Conservation (phyloP, 108 stramenopile species). For the Cyclostephanos tholiformis region DNA sequence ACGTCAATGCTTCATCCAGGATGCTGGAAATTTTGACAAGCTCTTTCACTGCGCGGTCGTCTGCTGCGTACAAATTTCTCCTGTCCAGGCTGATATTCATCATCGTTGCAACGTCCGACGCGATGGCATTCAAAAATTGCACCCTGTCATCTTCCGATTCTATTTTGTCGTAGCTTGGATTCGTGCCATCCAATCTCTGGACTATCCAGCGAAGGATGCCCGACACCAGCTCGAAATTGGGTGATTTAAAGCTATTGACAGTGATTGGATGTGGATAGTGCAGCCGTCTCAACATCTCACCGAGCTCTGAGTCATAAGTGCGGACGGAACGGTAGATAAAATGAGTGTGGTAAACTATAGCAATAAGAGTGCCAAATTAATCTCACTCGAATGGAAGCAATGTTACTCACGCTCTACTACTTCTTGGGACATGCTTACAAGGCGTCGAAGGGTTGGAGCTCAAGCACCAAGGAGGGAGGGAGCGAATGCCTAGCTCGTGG, state of each 20-base stretch:
- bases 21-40: slow-evolving; percentile 67
- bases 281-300: slow-evolving; percentile 77
- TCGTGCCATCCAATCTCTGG: slow-evolving; percentile 73
- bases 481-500: too few relatives aligned
- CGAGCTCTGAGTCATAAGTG: slow-evolving; percentile 48
- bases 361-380: neutral
- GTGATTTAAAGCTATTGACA: slow-evolving; percentile 72
- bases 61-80: slow-evolving; percentile 79
- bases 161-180: slow-evolving; percentile 58
- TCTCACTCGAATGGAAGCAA: neutral
- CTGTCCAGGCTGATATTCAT: slow-evolving; percentile 65
- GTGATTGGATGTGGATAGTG: slow-evolving; percentile 71
- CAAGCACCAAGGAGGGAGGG: too few relatives aligned
- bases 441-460: neutral
- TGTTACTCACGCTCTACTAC: neutral
- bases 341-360: neutral
- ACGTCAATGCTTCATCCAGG: slow-evolving; percentile 53
- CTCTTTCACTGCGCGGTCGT: slow-evolving; percentile 79
- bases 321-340: neutral
- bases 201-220: slow-evolving; percentile 82
- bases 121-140: slow-evolving; percentile 67
- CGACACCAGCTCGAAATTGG: slow-evolving; percentile 82
- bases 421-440: neutral
- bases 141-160: slow-evolving; percentile 79
- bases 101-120: slow-evolving; percentile 36